A percentile compares a stretch with the other conserved stretches of the same genome.
Evolutionary conservation across 1,284 basidiomycete genomes (phyloP).

Genomic region (Marasmius oreades): DNA sequence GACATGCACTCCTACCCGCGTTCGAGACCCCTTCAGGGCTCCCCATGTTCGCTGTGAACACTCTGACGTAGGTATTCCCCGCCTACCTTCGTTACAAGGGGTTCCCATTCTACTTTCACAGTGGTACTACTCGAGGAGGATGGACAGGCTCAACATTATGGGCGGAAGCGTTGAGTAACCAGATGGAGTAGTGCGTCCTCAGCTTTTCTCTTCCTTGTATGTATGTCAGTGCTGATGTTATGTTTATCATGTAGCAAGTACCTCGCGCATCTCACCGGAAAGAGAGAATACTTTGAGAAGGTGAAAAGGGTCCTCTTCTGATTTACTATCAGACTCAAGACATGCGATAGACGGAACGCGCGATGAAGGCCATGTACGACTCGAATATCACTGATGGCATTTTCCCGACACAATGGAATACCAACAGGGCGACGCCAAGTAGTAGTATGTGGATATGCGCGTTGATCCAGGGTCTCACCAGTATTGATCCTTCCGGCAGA

Average conservation of each 20-base stretch:
- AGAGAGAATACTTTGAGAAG: conserved; percentile 44
- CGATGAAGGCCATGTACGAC: conserved; percentile 47
- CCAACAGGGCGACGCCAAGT: conserved; percentile 31
- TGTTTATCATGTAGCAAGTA: conserved; percentile 42
- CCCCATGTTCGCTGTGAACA: conserved; percentile 49
- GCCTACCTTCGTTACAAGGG: neutral
- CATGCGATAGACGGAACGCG: conserved; percentile 32
- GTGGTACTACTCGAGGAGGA: conserved; percentile 29
- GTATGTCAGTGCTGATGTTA: neutral
- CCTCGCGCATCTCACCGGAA: conserved; percentile 54
- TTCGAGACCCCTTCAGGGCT: conserved; percentile 53
- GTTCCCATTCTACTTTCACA: conserved; percentile 12
- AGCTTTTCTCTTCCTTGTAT: neutral
- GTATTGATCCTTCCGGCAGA: conserved; percentile 24
- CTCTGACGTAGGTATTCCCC: conserved; percentile 26
- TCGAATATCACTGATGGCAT: conserved; percentile 33
- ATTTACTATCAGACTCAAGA: neutral
- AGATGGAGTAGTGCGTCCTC: conserved; percentile 47
- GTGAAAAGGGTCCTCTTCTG: conserved; percentile 17
- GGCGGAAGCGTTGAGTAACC: conserved; percentile 53
- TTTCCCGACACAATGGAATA: conserved; percentile 43
- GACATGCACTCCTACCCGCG: conserved; percentile 45
- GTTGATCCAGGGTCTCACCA: neutral
- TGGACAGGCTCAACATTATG: conserved; percentile 32
- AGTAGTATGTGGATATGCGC: conserved; percentile 24